Evolutionary conservation across 352 stramenopile species (phyloP), one percentile per base, ranked within the genome.

Genomic region (Salisapilia sapeloensis): DNA sequence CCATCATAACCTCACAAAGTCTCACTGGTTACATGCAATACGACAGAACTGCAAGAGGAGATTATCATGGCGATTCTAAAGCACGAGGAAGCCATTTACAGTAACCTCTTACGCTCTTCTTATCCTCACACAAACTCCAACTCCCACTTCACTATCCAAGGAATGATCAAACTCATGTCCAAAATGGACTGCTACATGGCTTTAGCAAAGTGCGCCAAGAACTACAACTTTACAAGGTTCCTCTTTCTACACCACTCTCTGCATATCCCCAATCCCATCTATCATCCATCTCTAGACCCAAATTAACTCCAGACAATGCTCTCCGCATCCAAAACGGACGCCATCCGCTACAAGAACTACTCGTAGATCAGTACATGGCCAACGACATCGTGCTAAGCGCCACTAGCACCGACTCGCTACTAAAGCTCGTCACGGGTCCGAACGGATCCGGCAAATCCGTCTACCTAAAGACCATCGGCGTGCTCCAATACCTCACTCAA

Each of bases 401-500:
- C 12, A 46, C 14, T 4, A 28, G 9, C 15, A 28, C 33, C 10
- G 42, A 39, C 13, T 44, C 57, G 5, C 53, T 62, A 32, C 44
- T 86, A 18, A 66, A 78, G 38, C 44, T 92, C 27, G 47, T 89
- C 27, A 87, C 76, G 3, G 76, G 76, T 4, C 66, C 81, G 36
- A 92, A 92, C 38, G 76, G 76, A 53, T 92, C 76, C 17, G 76
- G 76, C 8, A 92, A 92, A 56, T 92, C 76, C 5, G 65, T 87
- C 11, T 85, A 78, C 43, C 38, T 92, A 38, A 89, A 85, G 40
- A 84, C 78, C 65, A 56, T 89, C 6, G 76, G 76, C 1, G 41
- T 92, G 6, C 31, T 92, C 7, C 72, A 89, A 35, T 83, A 84
- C 40, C 80, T 92, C 65, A 42, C 67, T 22, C 76, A 92, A 43